Evolutionary conservation across 331 rosid species (phyloP).

Genomic region (Quercus phellos): DNA sequence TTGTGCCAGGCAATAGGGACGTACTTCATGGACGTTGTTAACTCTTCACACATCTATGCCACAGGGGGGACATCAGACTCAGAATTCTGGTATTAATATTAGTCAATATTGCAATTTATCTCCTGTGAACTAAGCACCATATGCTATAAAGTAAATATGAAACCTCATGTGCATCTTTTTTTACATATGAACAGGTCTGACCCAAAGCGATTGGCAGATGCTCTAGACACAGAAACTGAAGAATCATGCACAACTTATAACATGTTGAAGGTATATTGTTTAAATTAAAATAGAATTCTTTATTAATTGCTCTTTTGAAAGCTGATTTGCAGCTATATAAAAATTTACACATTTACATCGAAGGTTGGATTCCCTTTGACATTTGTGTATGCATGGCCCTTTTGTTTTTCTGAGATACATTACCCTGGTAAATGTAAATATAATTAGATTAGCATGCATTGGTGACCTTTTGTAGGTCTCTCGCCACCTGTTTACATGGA

Average conservation of each 20-base stretch:
- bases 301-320: not conserved
- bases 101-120: not conserved
- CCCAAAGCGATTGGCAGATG: constrained; percentile 68
- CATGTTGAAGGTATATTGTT: constrained; percentile 67
- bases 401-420: not conserved
- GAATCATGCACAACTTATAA: constrained; percentile 90
- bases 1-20: constrained; percentile 50
- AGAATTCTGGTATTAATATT: constrained; percentile 62
- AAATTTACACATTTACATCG: not conserved
- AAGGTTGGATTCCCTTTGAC: not conserved
- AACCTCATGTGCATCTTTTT: not conserved
- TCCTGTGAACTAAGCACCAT: not conserved
- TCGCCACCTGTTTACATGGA: constrained; percentile 80
- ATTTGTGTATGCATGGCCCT: not conserved
- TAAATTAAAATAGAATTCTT: not conserved
- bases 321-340: not conserved
- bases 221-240: constrained; percentile 57
- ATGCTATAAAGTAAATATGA: not conserved
- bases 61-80: constrained; percentile 83
- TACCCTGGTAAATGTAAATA: not conserved
- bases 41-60: constrained; percentile 84
- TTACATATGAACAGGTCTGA: constrained; percentile 37
- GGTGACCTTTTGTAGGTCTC: constrained; percentile 54
- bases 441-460: not conserved
- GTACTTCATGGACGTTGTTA: constrained; percentile 65